phyloP scores from a whole-genome alignment of 768 basidiomycete genomes.

The Termitomyces heimii region DNA sequence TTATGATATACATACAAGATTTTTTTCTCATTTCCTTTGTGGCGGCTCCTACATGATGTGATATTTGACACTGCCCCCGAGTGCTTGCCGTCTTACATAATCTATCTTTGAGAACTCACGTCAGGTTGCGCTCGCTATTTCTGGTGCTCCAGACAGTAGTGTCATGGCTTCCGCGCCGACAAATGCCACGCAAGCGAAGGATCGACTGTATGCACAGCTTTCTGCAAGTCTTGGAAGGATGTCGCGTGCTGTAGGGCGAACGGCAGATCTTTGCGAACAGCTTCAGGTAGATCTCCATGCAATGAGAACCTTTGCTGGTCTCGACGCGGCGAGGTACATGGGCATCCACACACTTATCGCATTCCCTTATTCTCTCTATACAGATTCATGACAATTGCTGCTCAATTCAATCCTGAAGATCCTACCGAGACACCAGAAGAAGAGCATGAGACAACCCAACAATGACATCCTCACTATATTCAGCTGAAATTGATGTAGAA shows the following conservation, averaged over 20 bases:
- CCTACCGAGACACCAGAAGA: slow-evolving; percentile 13
- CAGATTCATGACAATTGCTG: slow-evolving; percentile 39
- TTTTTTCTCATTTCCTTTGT: not conserved
- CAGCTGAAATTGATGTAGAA: not conserved
- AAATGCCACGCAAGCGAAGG: slow-evolving; percentile 72
- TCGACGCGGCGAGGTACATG: slow-evolving; percentile 77
- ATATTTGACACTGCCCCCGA: too few relatives aligned
- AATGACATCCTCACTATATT: not conserved
- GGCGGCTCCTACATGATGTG: too few relatives aligned
- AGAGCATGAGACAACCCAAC: not conserved
- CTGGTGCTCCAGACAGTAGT: too few relatives aligned
- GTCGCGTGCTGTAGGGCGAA: slow-evolving; percentile 60
- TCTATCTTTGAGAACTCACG: not conserved
- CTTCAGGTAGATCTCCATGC: slow-evolving; percentile 71
- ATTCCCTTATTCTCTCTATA: not conserved
- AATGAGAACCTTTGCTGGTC: slow-evolving; percentile 73
- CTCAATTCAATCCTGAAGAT: slow-evolving; percentile 29
- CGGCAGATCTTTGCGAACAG: slow-evolving; percentile 72
- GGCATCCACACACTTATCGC: not conserved
- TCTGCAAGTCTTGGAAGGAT: slow-evolving; percentile 63
- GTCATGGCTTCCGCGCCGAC: slow-evolving; percentile 30
- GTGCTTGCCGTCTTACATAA: not conserved
- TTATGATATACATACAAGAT: slow-evolving; percentile 4
- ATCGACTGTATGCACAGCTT: slow-evolving; percentile 75
- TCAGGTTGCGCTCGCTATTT: too few relatives aligned